These are phyloP conservation scores for Soucietia sequanensis DNA, from an alignment of 805 yeast species.

Conservation along the genomic window DNA sequence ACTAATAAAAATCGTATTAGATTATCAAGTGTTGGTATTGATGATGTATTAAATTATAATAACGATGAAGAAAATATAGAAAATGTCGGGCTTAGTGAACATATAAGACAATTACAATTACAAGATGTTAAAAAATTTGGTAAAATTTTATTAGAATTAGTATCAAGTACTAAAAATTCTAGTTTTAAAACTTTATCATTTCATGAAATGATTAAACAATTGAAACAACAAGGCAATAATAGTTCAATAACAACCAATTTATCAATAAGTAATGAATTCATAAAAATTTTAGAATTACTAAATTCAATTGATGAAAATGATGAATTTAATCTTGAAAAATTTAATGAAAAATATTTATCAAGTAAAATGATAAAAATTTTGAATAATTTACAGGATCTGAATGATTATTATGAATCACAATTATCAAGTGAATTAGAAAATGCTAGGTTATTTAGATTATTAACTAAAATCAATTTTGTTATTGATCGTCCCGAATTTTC, in stretches of 20 bases:
- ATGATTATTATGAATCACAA: conserved; percentile 60
- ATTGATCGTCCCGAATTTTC: conserved; percentile 66
- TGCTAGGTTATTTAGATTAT: conserved; percentile 76
- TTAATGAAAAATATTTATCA: conserved; percentile 23
- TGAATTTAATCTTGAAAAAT: conserved; percentile 20
- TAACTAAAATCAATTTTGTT: conserved; percentile 78
- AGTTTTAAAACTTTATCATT: conserved; percentile 15
- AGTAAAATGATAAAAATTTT: conserved; percentile 43
- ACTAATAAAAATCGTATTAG: conserved; percentile 72
- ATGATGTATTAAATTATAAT: conserved; percentile 58
- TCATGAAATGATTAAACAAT: conserved; percentile 10
- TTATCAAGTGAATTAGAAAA: conserved; percentile 80
- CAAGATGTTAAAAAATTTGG: conserved; percentile 65
- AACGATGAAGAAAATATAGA: conserved; percentile 21
- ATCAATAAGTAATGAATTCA: conserved; percentile 43
- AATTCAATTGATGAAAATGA: conserved; percentile 15
- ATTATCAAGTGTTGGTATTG: conserved; percentile 66
- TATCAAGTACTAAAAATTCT: conserved; percentile 35
- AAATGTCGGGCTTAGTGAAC: conserved; percentile 11
- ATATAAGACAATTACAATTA: conserved; percentile 37
- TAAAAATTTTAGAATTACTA: conserved; percentile 40
- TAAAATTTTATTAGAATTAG: conserved; percentile 53
- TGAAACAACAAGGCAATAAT: conserved; percentile 6
- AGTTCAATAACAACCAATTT: background rate
- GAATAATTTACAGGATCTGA: conserved; percentile 49